Evolutionary conservation across 805 yeast genomes (phyloP), one percentile per base, ranked within the genome.

Genomic region (Middelhovenomyces tepae): DNA sequence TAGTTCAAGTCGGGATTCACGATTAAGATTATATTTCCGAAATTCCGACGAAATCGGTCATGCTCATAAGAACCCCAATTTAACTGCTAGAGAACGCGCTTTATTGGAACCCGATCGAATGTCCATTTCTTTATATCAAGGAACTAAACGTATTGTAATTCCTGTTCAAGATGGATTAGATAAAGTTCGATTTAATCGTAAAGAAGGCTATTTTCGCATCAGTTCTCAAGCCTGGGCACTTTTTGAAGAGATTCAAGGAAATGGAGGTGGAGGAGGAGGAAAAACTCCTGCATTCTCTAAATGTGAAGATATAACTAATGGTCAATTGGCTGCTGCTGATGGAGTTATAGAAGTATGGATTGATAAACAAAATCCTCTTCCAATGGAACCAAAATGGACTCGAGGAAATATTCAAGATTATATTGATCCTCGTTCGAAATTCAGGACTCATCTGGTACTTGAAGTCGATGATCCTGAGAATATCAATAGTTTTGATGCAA

Each of bases 371-470:
- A 31, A 31, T 15, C 42, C 42, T n/a, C 21, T 38, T 18, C 39
- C 35, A 5, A 34, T 37, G 32, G 39, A 35, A 16, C 42, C 42
- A 4, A 35, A 35, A 16, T 38, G 42, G 42, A 36, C 42, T 17
- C 11, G 39, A 18, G 42, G 42, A 10, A 38, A 38, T 18, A 25
- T 38, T 11, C 25, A 15, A 14, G 42, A 35, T 21, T 31, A 38
- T 24, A 36, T 38, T 19, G 33, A 32, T 20, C 13, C 37, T 3
- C 31, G 32, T 16, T 38, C 42, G 18, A 38, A 38, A 22, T 38
- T 38, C 35, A 16, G 38, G 11, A 31, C 37, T 20, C 16, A 16
- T 14, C 13, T 23, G n/a, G 29, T 38, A 15, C 26, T 38, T 9
- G 25, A 22, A 13, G 42, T 38, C 11, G 31, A 28, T 13, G 42